These are phyloP conservation scores for Coelastrella sp. DNA, from an alignment of 139 green algal species.

Conservation along the genomic window DNA sequence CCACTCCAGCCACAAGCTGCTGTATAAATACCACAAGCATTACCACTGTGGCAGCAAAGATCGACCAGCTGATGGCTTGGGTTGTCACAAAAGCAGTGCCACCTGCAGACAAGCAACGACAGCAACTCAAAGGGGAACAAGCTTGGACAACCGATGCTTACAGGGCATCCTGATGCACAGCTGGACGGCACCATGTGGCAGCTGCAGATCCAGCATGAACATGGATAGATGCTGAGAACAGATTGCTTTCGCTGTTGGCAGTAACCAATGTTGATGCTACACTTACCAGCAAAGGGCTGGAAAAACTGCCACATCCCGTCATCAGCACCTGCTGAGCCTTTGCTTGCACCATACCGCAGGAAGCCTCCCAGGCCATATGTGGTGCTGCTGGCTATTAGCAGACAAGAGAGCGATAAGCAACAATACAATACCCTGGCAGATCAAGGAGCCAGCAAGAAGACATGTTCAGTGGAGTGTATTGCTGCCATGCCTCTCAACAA, in stretches of 20 bases:
- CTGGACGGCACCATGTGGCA: too few species aligned
- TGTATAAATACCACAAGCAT: constrained; percentile 66
- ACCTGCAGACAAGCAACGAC: constrained; percentile 57
- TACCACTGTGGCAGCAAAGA: constrained; percentile 75
- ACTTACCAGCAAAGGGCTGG: constrained; percentile 78
- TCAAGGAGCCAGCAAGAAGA: too few species aligned
- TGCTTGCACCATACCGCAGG: constrained; percentile 61
- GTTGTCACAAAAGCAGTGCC: constrained; percentile 83
- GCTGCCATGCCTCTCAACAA: too few species aligned
- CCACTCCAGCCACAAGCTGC: constrained; percentile 68
- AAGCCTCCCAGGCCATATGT: constrained; percentile 83
- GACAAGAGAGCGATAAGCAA: constrained; percentile 73
- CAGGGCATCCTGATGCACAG: too few species aligned
- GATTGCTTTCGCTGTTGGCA: too few species aligned
- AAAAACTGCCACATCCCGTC: constrained; percentile 81
- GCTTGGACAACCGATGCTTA: too few species aligned
- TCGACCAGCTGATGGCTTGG: constrained; percentile 83
- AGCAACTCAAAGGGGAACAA: neutral
- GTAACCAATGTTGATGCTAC: too few species aligned
- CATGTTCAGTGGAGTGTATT: too few species aligned
- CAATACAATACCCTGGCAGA: constrained; percentile 82
- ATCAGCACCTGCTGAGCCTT: neutral
- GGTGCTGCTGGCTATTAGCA: constrained; percentile 76
- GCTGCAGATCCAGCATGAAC: too few species aligned
- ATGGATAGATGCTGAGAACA: too few species aligned